Evolutionary conservation across 371 early-diverging fungal species (phyloP).

Genomic region (Choanephora cucurbitarum): DNA sequence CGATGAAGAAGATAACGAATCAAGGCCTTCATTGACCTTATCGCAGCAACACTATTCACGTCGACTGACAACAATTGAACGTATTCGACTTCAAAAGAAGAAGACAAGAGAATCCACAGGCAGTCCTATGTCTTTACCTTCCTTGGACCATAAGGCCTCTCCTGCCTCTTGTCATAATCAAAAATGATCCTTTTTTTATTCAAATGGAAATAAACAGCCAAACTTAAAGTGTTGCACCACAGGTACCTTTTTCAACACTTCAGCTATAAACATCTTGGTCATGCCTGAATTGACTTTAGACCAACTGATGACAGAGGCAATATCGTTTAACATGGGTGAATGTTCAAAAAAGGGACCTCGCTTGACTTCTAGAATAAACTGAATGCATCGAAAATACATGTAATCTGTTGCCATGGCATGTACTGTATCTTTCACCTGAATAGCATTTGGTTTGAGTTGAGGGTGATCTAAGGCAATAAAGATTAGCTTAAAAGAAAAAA

Average conservation of each 20-base stretch:
- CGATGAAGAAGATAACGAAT: too few relatives aligned
- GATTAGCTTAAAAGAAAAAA: too few relatives aligned
- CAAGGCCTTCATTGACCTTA: too few relatives aligned
- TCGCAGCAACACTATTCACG: too few relatives aligned
- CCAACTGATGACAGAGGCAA: slow-evolving; percentile 88
- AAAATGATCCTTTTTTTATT: background rate
- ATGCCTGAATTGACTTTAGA: slow-evolving; percentile 92
- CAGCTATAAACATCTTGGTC: slow-evolving; percentile 96
- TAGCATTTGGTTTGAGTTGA: slow-evolving; percentile 72
- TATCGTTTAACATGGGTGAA: slow-evolving; percentile 95
- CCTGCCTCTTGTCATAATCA: too few relatives aligned
- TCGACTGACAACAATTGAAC: too few relatives aligned
- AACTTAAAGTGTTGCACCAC: slow-evolving; percentile 98
- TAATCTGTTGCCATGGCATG: slow-evolving; percentile 74
- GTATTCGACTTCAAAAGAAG: too few relatives aligned
- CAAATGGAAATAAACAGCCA: slow-evolving; percentile 69
- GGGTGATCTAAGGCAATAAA: slow-evolving; percentile 53
- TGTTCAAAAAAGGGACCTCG: slow-evolving; percentile 76
- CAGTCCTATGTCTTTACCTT: too few relatives aligned
- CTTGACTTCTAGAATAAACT: slow-evolving; percentile 77
- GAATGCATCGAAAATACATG: slow-evolving; percentile 87
- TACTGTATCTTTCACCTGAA: slow-evolving; percentile 67
- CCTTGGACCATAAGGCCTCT: too few relatives aligned
- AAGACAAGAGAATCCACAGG: too few relatives aligned
- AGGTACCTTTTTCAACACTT: slow-evolving; percentile 94